Evolutionary conservation across 805 yeast species (phyloP).

Genomic region (Yamadazyma sp.): DNA sequence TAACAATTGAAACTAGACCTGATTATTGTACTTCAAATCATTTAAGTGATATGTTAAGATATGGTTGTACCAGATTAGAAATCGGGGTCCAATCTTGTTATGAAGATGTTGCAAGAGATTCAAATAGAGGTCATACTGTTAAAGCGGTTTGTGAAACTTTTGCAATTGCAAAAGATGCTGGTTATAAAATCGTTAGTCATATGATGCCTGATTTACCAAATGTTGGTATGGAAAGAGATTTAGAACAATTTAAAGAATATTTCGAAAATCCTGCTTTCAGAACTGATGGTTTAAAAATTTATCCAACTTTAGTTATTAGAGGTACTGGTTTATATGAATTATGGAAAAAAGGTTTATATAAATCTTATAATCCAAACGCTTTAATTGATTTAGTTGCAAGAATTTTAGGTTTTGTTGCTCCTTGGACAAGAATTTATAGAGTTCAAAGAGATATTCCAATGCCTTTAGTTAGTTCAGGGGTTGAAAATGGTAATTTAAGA

Average conservation of each 20-base stretch:
- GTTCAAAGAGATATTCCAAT: slow-evolving; percentile 99
- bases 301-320: slow-evolving; percentile 94
- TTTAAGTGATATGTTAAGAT: slow-evolving; percentile 89
- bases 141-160: slow-evolving; percentile 94
- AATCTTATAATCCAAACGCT: slow-evolving; percentile 92
- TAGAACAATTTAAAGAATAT: slow-evolving; percentile 93
- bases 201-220: slow-evolving; percentile 99
- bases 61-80: slow-evolving; percentile 95
- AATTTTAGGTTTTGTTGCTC: slow-evolving; percentile 93
- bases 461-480: slow-evolving; percentile 98
- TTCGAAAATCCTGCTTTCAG: slow-evolving; percentile 96
- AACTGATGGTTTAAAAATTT: slow-evolving; percentile 93
- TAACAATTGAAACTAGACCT: slow-evolving; percentile 97
- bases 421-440: slow-evolving; percentile 98
- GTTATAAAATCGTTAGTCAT: slow-evolving; percentile 95
- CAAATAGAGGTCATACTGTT: slow-evolving; percentile 97
- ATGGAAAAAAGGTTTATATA: slow-evolving; percentile 95
- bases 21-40: slow-evolving; percentile 97
- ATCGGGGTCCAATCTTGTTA: slow-evolving; percentile 96
- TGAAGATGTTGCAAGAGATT: slow-evolving; percentile 97
- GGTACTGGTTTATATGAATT: slow-evolving; percentile 97
- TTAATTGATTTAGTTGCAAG: slow-evolving; percentile 93
- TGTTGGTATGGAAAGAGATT: slow-evolving; percentile 97
- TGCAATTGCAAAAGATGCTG: slow-evolving; percentile 95
- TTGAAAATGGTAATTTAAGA: slow-evolving; percentile 93